Conservation (phyloP, 2,329 filamentous ascomycete genomes). For the Xylariaceae sp. region DNA sequence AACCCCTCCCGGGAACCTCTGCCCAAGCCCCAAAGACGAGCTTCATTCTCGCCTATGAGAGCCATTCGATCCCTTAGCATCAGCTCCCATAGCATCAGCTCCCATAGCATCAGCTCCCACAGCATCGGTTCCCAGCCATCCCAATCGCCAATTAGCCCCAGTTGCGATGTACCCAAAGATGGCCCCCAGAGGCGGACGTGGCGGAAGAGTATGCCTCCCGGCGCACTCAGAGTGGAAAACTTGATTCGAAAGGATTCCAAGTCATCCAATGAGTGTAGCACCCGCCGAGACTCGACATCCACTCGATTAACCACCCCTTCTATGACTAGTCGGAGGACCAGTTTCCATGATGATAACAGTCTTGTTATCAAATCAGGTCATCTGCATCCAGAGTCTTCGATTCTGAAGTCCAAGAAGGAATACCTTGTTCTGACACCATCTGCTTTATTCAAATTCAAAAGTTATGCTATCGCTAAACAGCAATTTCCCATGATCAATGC, state of each 20-base stretch:
- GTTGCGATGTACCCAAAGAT: conserved; percentile 22
- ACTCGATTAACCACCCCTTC: conserved; percentile 31
- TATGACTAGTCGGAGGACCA: conserved; percentile 25
- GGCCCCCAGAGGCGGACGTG: conserved; percentile 22
- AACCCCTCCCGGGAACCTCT: conserved; percentile 21
- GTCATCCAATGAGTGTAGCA: conserved; percentile 28
- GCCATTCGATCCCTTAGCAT: conserved; percentile 31
- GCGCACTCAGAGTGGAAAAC: conserved; percentile 21
- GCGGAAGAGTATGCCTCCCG: conserved; percentile 25
- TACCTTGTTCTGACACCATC: conserved; percentile 49
- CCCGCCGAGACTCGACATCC: conserved; percentile 26
- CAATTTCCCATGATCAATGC: conserved; percentile 41
- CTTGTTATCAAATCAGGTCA: conserved; percentile 39
- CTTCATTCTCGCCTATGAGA: conserved; percentile 30
- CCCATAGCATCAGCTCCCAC: conserved; percentile 23
- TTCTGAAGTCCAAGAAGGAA: conserved; percentile 44
- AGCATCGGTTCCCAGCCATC: conserved; percentile 32
- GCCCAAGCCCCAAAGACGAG: conserved; percentile 23
- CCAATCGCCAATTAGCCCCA: conserved; percentile 23
- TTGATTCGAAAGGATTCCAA: conserved; percentile 30
- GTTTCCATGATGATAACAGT: conserved; percentile 26
- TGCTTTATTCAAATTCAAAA: conserved; percentile 47
- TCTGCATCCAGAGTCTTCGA: conserved; percentile 45
- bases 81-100: conserved; percentile 20
- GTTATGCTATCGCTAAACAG: conserved; percentile 41